A percentile compares a stretch with the other conserved stretches of the same genome.
Conservation (phyloP, 345 rosid species). For the Psidium guajava region DNA sequence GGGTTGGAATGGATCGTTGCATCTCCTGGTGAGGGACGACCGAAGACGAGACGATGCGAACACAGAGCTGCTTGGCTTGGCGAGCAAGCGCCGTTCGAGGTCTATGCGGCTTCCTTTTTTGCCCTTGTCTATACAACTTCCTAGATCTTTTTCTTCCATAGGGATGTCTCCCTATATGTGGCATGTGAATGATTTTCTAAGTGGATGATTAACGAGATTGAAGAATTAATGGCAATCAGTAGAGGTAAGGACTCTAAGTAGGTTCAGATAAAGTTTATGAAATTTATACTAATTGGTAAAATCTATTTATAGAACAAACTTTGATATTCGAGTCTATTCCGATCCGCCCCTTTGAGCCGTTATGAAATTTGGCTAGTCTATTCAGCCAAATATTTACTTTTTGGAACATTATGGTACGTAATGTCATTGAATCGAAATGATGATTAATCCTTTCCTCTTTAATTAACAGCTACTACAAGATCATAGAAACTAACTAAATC, state of each 20-base stretch:
- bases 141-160: too few species aligned
- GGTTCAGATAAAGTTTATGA: background rate
- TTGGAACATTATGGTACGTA: background rate
- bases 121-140: too few species aligned
- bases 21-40: too few species aligned
- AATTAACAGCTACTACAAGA: background rate
- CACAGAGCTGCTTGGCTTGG: too few species aligned
- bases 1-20: too few species aligned
- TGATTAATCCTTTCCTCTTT: background rate
- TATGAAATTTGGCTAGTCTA: too few species aligned
- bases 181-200: background rate
- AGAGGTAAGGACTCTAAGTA: background rate
- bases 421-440: accelerated
- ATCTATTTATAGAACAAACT: background rate
- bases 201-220: background rate
- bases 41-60: too few species aligned
- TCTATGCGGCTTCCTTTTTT: too few species aligned
- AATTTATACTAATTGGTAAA: background rate
- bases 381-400: background rate
- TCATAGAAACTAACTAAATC: background rate
- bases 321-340: background rate
- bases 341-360: background rate
- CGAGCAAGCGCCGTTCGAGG: too few species aligned
- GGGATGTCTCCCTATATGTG: background rate
- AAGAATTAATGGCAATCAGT: background rate